phyloP scores from a whole-genome alignment of 495 filamentous ascomycete species.

The Daldinia bambusicola region DNA sequence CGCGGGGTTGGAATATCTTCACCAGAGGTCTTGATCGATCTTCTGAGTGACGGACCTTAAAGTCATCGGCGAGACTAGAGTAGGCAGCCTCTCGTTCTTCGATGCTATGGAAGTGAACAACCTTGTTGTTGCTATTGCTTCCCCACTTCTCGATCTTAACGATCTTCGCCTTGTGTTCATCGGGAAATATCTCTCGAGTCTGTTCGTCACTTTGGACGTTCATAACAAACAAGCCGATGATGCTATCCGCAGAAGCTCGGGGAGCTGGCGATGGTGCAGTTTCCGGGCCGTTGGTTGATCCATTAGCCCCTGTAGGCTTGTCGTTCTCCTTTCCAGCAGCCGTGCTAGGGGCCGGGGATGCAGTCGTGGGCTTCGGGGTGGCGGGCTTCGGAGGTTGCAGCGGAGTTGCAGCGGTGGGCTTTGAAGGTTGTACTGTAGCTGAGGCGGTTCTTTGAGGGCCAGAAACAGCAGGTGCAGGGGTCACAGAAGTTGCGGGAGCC shows the following conservation, averaged over 20 bases:
- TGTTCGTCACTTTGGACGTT: conserved; percentile 81
- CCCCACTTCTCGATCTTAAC: conserved; percentile 79
- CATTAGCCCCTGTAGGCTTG: conserved; percentile 60
- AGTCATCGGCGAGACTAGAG: conserved; percentile 74
- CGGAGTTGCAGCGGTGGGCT: conserved; percentile 51
- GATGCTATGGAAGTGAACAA: conserved; percentile 78
- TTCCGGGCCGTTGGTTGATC: conserved; percentile 61
- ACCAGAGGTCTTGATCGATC: conserved; percentile 79
- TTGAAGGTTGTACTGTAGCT: conserved; percentile 50
- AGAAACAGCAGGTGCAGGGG: conserved; percentile 26
- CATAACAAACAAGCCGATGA: conserved; percentile 85
- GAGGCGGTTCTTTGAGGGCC: conserved; percentile 53
- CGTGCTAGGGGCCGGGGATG: conserved; percentile 50
- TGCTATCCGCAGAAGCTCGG: conserved; percentile 56
- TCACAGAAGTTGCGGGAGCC: conserved; percentile 52
- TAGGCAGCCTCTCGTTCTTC: conserved; percentile 84
- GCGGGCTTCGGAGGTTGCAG: conserved; percentile 63
- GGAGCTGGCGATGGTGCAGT: conserved; percentile 56
- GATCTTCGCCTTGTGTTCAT: conserved; percentile 84
- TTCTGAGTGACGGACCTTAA: conserved; percentile 71
- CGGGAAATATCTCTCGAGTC: conserved; percentile 77
- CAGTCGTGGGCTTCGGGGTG: conserved; percentile 57
- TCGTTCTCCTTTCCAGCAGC: conserved; percentile 57
- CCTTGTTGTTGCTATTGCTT: conserved; percentile 75
- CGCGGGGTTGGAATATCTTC: conserved; percentile 78